Evolutionary conservation across 306 rosid genomes (phyloP).

Genomic region (Cotoneaster glaucophyllus): DNA sequence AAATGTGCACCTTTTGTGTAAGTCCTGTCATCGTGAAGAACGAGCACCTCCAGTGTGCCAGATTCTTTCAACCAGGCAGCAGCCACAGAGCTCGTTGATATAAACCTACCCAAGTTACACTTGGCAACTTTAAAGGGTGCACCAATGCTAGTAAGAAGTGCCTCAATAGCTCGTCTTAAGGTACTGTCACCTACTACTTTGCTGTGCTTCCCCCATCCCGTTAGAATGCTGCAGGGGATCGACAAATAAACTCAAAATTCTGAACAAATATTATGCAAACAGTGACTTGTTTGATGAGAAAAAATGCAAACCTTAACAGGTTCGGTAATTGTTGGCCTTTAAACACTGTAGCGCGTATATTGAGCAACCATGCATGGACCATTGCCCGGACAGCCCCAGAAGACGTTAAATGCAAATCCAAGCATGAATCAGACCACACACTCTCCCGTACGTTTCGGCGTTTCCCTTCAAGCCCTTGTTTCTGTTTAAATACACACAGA

Average conservation of each 20-base stretch:
- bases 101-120: slow-evolving; percentile 68
- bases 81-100: slow-evolving; percentile 52
- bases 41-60: slow-evolving; percentile 52
- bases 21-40: slow-evolving; percentile 54
- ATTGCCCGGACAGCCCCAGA: slow-evolving; percentile 94
- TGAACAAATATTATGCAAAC: background rate
- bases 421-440: slow-evolving; percentile 62
- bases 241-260: background rate
- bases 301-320: slow-evolving; percentile 46
- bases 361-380: slow-evolving; percentile 87
- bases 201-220: slow-evolving; percentile 99
- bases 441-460: slow-evolving; percentile 74
- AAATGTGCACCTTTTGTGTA: slow-evolving; percentile 23
- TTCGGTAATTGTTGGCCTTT: slow-evolving; percentile 66
- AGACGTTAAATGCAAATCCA: slow-evolving; percentile 89
- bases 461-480: slow-evolving; percentile 83
- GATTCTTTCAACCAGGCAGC: slow-evolving; percentile 74
- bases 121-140: slow-evolving; percentile 71
- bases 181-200: slow-evolving; percentile 76
- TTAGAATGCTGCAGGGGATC: slow-evolving; percentile 57
- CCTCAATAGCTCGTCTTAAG: slow-evolving; percentile 60
- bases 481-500: slow-evolving; percentile 28
- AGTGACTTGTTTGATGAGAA: background rate
- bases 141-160: slow-evolving; percentile 61
- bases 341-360: slow-evolving; percentile 45